Evolutionary conservation across 2,329 filamentous ascomycete species (phyloP), one percentile per base, ranked within the genome.

Genomic region (Arachnopeziza araneosa): DNA sequence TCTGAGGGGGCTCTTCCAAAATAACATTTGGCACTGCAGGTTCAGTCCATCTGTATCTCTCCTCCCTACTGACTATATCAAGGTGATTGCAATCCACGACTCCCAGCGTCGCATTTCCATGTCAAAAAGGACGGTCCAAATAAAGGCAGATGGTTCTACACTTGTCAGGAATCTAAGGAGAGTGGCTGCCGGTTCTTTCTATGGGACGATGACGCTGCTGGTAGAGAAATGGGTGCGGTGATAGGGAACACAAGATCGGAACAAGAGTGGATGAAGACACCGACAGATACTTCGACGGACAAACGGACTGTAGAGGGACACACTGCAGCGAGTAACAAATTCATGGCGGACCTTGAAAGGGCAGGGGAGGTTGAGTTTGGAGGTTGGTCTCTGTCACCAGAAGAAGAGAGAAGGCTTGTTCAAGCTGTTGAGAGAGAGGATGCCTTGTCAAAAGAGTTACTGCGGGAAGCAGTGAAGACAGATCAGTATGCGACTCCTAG

Each of bases 111-210:
- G 3, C 76, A 78, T 50, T 79, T 80, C 64, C 74, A 77, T 54
- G 78, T 80, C 2, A 80, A 76, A 63, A 83, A 80, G 65, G 75
- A 79, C 51, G 75, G 76, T 3, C 67, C 70, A 30, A 84, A 84
- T 64, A 73, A 79, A 54, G 80, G 80, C n/a, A 73, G 74, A 61
- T 76, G 75, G 70, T 82, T 85, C 71, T 83, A 81, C 60, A 78
- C 75, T 2, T 86, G 83, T 64, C 80, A 81, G 66, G 75, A 76
- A 57, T 66, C 73, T n/a, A 70, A 71, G 30, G 73, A 75, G 23
- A 72, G 74, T 51, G 69, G 75, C 24, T 87, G 84, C 66, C 75
- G 74, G 0, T 83, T 86, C 71, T 86, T 85, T 64, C 70, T 86
- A 0, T 86, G 82, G 81, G 75, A 80, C 8, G 77, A 82, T 17